Conservation (phyloP, 169 alveolate species). For the Eimeria sp. region DNA sequence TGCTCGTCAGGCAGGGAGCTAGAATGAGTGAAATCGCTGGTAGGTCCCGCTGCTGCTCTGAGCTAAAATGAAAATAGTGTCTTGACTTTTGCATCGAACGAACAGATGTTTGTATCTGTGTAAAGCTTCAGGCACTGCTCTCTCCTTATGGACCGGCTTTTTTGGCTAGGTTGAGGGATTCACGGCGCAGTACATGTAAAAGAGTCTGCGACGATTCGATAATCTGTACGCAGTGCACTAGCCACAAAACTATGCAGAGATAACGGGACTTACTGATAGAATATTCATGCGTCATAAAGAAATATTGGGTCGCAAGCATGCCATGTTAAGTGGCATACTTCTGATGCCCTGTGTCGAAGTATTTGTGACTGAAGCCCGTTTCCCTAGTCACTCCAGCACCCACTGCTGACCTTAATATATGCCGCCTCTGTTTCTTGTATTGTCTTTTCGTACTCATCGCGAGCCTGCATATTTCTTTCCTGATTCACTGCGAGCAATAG, state of each 20-base stretch:
- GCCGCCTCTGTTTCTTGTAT: slow-evolving; percentile 96
- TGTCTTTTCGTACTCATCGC: slow-evolving; percentile 96
- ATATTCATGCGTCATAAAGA: too few relatives aligned
- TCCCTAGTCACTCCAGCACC: too few relatives aligned
- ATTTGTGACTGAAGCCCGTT: not conserved
- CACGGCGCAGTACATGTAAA: slow-evolving; percentile 94
- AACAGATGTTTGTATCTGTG: not conserved
- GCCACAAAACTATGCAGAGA: not conserved
- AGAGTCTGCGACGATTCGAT: slow-evolving; percentile 96
- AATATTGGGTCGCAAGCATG: too few relatives aligned
- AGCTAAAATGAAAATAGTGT: not conserved
- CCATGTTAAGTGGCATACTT: too few relatives aligned
- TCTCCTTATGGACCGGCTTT: slow-evolving; percentile 58
- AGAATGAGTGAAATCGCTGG: not conserved
- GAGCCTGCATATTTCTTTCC: slow-evolving; percentile 92
- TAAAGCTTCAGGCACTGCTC: not conserved
- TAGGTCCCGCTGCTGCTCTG: not conserved
- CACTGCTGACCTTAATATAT: slow-evolving; percentile 84
- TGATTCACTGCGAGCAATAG: slow-evolving; percentile 87
- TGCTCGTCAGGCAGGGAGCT: too few relatives aligned
- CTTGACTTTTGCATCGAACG: not conserved
- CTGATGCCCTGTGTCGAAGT: not conserved
- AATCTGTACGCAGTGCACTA: slow-evolving; percentile 85
- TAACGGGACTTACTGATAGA: too few relatives aligned
- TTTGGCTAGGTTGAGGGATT: slow-evolving; percentile 88